Evolutionary conservation across 768 basidiomycete species (phyloP).

Genomic region (Flagelloscypha sp.): DNA sequence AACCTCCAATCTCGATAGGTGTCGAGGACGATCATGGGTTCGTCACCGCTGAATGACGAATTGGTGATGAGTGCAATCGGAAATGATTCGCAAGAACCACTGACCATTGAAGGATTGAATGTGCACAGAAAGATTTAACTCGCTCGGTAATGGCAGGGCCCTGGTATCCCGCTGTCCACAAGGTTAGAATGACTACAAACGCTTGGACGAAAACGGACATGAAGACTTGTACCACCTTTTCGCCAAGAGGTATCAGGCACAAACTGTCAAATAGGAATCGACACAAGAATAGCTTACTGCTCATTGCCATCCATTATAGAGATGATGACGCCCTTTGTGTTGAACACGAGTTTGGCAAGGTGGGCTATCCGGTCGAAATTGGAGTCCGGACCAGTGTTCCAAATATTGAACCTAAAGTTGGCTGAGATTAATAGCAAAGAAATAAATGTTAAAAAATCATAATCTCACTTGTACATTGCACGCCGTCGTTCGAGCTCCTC

Average conservation of each 20-base stretch:
- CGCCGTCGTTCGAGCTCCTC: constrained; percentile 76
- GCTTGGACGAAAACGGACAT: constrained; percentile 39
- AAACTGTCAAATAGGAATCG: constrained; percentile 2
- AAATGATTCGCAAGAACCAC: constrained; percentile 11
- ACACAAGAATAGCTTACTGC: constrained; percentile 43
- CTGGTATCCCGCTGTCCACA: constrained; percentile 34
- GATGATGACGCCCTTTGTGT: constrained; percentile 77
- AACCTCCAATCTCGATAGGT: constrained; percentile 83
- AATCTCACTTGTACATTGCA: constrained; percentile 72
- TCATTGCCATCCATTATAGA: constrained; percentile 78
- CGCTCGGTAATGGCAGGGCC: constrained; percentile 37
- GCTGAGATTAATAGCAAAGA: constrained; percentile 7
- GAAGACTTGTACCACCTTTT: constrained; percentile 84
- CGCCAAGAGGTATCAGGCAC: constrained; percentile 5
- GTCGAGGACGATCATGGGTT: constrained; percentile 83
- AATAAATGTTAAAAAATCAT: neutral
- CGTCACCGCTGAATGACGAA: constrained; percentile 51
- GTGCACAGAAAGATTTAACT: constrained; percentile 71
- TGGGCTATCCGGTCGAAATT: constrained; percentile 95
- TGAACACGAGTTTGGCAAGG: constrained; percentile 88
- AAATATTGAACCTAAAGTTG: constrained; percentile 68
- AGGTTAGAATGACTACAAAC: constrained; percentile 5
- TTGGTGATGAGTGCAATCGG: neutral
- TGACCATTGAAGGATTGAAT: constrained; percentile 74
- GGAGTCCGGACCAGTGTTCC: constrained; percentile 76